phyloP scores from a whole-genome alignment of 2,329 filamentous ascomycete species.

The Clathrospora elynae region DNA sequence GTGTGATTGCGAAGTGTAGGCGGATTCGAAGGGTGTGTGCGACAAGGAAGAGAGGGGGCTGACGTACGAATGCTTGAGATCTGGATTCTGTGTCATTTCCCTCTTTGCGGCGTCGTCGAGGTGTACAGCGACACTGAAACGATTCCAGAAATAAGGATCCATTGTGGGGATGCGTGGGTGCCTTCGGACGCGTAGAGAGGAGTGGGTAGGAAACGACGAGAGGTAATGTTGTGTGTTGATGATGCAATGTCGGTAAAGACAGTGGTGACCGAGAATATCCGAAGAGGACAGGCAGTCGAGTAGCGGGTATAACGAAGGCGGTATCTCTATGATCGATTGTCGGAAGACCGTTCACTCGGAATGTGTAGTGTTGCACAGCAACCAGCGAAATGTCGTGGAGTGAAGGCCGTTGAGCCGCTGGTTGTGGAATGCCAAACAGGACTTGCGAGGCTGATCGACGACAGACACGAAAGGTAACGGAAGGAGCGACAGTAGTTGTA shows the following conservation, averaged over 20 bases:
- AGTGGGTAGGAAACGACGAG: neutral
- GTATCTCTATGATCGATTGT: slow-evolving; percentile 2
- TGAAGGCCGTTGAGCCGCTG: slow-evolving; percentile 13
- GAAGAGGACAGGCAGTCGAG: neutral
- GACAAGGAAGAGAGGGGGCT: slow-evolving; percentile 20
- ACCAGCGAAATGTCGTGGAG: slow-evolving; percentile 18
- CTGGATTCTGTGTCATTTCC: slow-evolving; percentile 19
- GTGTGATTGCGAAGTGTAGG: slow-evolving; percentile 28
- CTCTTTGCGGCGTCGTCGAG: slow-evolving; percentile 56
- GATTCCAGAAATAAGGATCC: slow-evolving; percentile 66
- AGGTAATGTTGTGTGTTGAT: neutral
- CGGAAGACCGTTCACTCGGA: slow-evolving; percentile 3
- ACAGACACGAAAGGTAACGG: slow-evolving; percentile 1
- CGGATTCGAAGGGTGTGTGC: slow-evolving; percentile 22
- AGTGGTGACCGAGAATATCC: slow-evolving; percentile 1
- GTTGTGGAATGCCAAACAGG: slow-evolving; percentile 12
- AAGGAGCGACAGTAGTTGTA: slow-evolving; percentile 19
- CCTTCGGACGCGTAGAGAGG: too few relatives aligned
- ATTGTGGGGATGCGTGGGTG: slow-evolving; percentile 43
- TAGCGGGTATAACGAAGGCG: slow-evolving; percentile 2
- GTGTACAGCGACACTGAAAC: slow-evolving; percentile 64
- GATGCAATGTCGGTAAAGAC: neutral
- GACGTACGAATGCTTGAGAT: slow-evolving; percentile 50
- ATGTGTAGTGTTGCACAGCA: slow-evolving; percentile 20
- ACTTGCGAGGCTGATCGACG: slow-evolving; percentile 9